Evolutionary conservation across 2,329 filamentous ascomycete species (phyloP), one percentile per base, ranked within the genome.

Genomic region (Penicillium concentricum): DNA sequence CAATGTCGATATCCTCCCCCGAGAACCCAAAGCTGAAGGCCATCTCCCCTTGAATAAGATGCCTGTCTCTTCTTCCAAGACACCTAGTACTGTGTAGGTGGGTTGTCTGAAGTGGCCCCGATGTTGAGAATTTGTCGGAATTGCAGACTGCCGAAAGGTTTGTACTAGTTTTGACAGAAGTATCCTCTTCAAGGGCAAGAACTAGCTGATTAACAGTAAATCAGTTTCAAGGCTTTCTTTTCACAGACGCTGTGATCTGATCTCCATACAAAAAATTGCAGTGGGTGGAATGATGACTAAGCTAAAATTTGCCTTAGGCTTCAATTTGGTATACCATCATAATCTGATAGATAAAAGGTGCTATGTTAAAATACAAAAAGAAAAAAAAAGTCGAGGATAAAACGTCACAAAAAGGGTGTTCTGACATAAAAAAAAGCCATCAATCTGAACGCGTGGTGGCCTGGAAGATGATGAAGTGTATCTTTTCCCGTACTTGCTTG

Each of bases 1-100:
- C 79, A 26, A 76, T 72, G 50, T 83, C 82, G 69, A 84, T 84
- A 63, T 85, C 83, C 57, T 86, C 82, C 20, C 81, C 82, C 0
- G 79, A 78, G 64, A 86, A 86, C 18, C 81, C 81, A 60, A 86
- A 86, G 56, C 79, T 81, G 68, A 86, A 74, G 6, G 69, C 61
- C 69, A 73, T 73, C 37, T 20, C 62, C 45, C 15, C 10, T 16
- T 22, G 18, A 8, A 26, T 24, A 13, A 34, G 22, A 34, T 20
- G 44, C 2, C 16, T 22, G 34, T 34, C 39, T 35, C 13, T 28
- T 34, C 45, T 51, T 48, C 32, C 39, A 44, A 41, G 47, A 34
- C 30, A 44, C 41, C 20, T 35, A 24, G 16, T 41, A 32, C 10
- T 38, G 28, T 45, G 51, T 20, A 46, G 45, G 45, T 55, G 45